Evolutionary conservation across 2,329 filamentous ascomycete genomes (phyloP).

Genomic region (Sclerotinia glacialis): DNA sequence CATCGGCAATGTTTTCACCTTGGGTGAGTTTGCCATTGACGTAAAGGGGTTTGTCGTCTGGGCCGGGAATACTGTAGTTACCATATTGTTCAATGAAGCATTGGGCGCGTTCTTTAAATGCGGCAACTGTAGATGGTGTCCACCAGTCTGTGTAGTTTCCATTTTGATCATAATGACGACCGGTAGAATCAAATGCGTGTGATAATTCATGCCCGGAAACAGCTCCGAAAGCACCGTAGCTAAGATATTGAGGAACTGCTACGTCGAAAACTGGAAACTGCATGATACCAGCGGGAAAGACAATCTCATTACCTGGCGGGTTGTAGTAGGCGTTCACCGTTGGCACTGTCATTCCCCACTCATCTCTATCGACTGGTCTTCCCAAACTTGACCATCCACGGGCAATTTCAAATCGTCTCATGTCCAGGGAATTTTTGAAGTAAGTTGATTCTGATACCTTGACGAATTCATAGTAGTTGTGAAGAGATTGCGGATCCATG

Average conservation of each 20-base stretch:
- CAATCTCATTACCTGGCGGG: conserved; percentile 55
- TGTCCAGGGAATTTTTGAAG: conserved; percentile 56
- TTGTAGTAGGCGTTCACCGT: conserved; percentile 69
- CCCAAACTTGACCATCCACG: conserved; percentile 57
- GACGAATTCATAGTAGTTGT: conserved; percentile 55
- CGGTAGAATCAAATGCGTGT: conserved; percentile 67
- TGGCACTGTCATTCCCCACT: conserved; percentile 59
- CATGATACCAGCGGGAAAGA: conserved; percentile 68
- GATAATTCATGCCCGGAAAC: conserved; percentile 68
- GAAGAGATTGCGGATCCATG: conserved; percentile 54
- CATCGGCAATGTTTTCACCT: conserved; percentile 70
- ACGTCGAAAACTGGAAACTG: conserved; percentile 65
- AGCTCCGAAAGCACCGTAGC: conserved; percentile 67
- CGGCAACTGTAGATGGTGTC: conserved; percentile 56
- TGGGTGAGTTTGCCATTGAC: conserved; percentile 63
- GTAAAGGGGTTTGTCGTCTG: conserved; percentile 55
- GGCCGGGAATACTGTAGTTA: conserved; percentile 56
- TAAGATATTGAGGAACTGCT: conserved; percentile 60
- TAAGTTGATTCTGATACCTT: conserved; percentile 50
- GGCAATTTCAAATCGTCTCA: conserved; percentile 48
- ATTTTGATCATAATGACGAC: conserved; percentile 61
- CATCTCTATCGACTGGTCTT: conserved; percentile 57
- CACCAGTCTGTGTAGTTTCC: conserved; percentile 67
- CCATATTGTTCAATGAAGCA: conserved; percentile 69
- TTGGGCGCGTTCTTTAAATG: conserved; percentile 56